Conservation (phyloP, 306 rosid species). For the Urtica urens region DNA sequence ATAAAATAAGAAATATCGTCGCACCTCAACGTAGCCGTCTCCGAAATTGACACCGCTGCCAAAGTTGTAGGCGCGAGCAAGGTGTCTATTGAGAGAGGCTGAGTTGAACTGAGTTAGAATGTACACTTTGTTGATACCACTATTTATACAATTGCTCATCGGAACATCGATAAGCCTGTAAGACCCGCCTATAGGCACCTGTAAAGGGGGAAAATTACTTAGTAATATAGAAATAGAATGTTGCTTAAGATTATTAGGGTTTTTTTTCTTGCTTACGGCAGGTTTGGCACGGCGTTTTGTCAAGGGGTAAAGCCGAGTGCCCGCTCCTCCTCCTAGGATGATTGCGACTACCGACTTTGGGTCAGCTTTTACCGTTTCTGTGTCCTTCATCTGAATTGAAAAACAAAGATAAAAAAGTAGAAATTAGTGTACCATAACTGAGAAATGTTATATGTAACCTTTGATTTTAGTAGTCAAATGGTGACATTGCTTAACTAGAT, state of each 20-base stretch:
- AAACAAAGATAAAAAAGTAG: no score
- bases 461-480: no score
- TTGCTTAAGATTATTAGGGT: neutral
- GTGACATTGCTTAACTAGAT: no score
- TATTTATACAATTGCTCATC: conserved; percentile 94
- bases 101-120: conserved; percentile 94
- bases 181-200: conserved; percentile 88
- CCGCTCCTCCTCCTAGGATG: conserved; percentile 96
- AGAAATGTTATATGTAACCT: no score
- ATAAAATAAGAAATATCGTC: no score
- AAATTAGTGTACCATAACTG: no score
- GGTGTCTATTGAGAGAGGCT: conserved; percentile 85
- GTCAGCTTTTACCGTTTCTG: conserved; percentile 39
- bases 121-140: conserved; percentile 92
- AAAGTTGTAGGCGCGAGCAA: conserved; percentile 77
- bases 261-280: conserved; percentile 35
- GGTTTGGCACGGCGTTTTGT: conserved; percentile 92
- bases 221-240: neutral
- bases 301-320: conserved; percentile 92
- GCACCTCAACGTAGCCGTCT: conserved; percentile 82
- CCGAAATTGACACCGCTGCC: conserved; percentile 64
- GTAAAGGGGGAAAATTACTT: neutral
- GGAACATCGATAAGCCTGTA: conserved; percentile 93
- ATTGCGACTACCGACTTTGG: conserved; percentile 71
- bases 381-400: conserved; percentile 67